phyloP scores from a whole-genome alignment of 495 filamentous ascomycete genomes.

The Daldinia concentrica region DNA sequence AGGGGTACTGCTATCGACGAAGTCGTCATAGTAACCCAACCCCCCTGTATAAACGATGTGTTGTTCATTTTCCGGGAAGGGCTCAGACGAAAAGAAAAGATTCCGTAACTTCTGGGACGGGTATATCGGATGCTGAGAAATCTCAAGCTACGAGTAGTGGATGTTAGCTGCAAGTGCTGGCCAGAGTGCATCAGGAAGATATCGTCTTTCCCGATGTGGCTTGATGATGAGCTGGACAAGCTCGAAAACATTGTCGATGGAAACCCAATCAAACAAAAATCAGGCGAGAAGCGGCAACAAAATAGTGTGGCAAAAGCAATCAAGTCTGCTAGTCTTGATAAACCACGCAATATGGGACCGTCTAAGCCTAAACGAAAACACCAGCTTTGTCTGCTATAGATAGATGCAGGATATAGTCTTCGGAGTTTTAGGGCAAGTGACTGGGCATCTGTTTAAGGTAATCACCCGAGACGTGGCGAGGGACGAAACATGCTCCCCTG shows the following conservation, averaged over 20 bases:
- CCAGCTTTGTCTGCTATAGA: conserved; percentile 30
- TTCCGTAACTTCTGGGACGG: conserved; percentile 33
- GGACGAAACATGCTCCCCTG: conserved; percentile 47
- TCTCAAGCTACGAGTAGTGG: conserved; percentile 34
- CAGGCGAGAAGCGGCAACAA: conserved; percentile 37
- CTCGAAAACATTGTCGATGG: conserved; percentile 32
- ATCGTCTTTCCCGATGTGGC: conserved; percentile 48
- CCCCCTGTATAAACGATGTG: conserved; percentile 40
- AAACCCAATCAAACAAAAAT: conserved; percentile 41
- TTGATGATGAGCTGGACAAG: conserved; percentile 44
- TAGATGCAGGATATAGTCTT: conserved; percentile 39
- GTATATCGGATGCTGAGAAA: conserved; percentile 37
- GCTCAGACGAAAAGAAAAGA: neutral
- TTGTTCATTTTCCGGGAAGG: conserved; percentile 38
- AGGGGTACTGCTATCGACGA: conserved; percentile 35
- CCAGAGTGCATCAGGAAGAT: conserved; percentile 41
- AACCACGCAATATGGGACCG: conserved; percentile 36
- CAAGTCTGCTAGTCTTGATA: conserved; percentile 33
- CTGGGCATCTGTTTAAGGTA: conserved; percentile 41
- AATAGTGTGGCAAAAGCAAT: conserved; percentile 41
- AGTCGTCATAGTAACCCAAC: conserved; percentile 39
- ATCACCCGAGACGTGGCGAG: conserved; percentile 46
- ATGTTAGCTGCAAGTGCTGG: conserved; percentile 45
- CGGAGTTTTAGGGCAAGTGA: conserved; percentile 30
- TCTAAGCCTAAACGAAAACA: conserved; percentile 35